Base-by-base conservation (phyloP, 116 monocot species). In the Cymodocea nodosa region DNA sequence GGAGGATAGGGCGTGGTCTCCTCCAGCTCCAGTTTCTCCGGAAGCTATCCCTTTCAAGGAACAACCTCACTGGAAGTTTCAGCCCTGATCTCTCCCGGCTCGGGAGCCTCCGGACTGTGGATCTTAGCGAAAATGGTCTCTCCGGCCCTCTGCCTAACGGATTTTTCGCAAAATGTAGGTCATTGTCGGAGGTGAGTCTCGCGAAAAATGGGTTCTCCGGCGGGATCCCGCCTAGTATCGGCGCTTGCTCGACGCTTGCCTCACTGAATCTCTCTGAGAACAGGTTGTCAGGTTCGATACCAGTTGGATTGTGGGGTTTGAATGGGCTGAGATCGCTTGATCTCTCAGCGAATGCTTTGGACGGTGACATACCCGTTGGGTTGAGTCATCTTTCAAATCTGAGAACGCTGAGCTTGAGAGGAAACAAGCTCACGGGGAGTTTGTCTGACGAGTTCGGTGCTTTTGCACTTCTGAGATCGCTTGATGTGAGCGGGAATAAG, bases 111-210 rank as follows among this genome's bases (percentile, higher is more conserved):
- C 66, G 51, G 16, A 24, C 6, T 35, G 37, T 87, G 36, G 92
- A 87, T 66, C 65, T 92, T 40, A 84, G 84, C 74, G 39, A 39
- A 23, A 89, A 89, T 44, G 61, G 23, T n/a, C 82, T 93, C 66
- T 79, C 81, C 1, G 89, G 89, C 0, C 18, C 59, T 13, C 71
- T 93, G 20, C 85, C 93, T 4, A 58, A 50, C n/a, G 69, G 57
- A 52, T 82, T 93, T 52, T 93, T 89, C 54, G 17, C 20, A 37
- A 83, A 93, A 82, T 93, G 89, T 23, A 44, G 83, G 68, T 75
- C 83, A 0, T 57, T 93, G 5, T 23, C 61, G 23, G 64, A 74
- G 51, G 18, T 93, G 23, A 80, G 75, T 8, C 58, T 89, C 0
- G 83, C 83, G 4, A 40, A 48, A 0, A 93, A 93, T 56, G 63